Evolutionary conservation across 129 eudicot species (phyloP).

Genomic region (Helichrysum umbraculigerum): DNA sequence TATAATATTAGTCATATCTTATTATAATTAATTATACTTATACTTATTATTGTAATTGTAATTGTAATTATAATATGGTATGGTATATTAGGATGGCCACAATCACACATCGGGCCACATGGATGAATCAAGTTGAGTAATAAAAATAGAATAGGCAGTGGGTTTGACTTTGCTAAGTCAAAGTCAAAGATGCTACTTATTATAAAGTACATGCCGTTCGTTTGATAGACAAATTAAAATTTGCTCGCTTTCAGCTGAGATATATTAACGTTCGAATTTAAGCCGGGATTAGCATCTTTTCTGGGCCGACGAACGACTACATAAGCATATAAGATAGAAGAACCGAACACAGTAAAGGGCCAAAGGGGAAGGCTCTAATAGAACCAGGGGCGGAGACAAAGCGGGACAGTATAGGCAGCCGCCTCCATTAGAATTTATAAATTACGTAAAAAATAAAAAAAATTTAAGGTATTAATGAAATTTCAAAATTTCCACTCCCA

Average conservation of each 20-base stretch:
- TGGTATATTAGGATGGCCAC: slow-evolving; percentile 20
- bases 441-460: no score
- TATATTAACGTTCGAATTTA: slow-evolving; percentile 19
- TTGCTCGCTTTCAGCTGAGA: neutral
- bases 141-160: neutral
- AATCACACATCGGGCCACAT: slow-evolving; percentile 27
- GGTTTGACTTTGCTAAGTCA: slow-evolving; percentile 23
- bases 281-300: slow-evolving; percentile 26
- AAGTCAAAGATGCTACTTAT: slow-evolving; percentile 23
- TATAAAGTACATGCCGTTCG: slow-evolving; percentile 13
- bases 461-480: no score
- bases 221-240: slow-evolving; percentile 8
- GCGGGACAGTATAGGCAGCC: no score
- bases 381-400: no score
- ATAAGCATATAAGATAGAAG: neutral
- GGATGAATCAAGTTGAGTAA: slow-evolving; percentile 15
- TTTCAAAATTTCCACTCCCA: no score
- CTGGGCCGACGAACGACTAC: slow-evolving; percentile 14
- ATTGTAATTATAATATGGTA: neutral
- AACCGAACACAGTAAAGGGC: neutral
- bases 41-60: no score
- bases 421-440: no score
- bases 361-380: neutral
- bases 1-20: neutral
- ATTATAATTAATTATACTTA: no score